Percentiles rank a stretch among this genome's conserved stretches.
Conservation (phyloP, 495 filamentous ascomycete species). For the Xylaria flabelliformis region DNA sequence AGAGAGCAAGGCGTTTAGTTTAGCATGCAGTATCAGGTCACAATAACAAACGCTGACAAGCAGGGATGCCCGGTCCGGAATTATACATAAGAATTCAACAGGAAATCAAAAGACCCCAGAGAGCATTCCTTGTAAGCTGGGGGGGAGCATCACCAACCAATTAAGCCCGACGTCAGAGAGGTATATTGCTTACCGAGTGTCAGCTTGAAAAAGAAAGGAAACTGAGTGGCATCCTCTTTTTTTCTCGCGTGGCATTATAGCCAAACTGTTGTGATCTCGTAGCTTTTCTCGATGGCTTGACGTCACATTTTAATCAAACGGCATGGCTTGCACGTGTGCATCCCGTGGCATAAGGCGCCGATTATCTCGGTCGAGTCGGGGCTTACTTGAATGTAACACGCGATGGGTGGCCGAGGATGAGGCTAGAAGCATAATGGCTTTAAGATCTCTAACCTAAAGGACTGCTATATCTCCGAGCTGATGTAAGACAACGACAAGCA, state of each 20-base stretch:
- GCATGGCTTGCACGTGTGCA: not conserved
- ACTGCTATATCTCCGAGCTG: not conserved
- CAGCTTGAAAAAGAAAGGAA: conserved; percentile 5
- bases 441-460: not conserved
- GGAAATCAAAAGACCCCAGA: not conserved
- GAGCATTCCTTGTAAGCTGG: not conserved
- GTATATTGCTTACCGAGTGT: not conserved
- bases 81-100: not conserved
- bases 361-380: not conserved
- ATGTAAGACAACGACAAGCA: not conserved
- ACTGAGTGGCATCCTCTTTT: not conserved
- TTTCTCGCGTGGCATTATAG: not conserved
- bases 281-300: not conserved
- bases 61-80: conserved; percentile 2
- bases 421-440: not conserved
- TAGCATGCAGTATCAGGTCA: not conserved
- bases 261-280: not conserved
- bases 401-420: conserved; percentile 4
- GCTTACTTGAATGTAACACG: not conserved
- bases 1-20: not conserved
- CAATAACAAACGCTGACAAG: not conserved
- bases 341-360: not conserved
- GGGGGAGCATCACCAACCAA: not conserved
- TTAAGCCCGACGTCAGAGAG: not conserved
- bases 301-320: not conserved